A percentile compares a stretch with the other conserved stretches of the same genome.
Conservation (phyloP, 2,329 filamentous ascomycete genomes). For the Rhynchosporium agropyri region DNA sequence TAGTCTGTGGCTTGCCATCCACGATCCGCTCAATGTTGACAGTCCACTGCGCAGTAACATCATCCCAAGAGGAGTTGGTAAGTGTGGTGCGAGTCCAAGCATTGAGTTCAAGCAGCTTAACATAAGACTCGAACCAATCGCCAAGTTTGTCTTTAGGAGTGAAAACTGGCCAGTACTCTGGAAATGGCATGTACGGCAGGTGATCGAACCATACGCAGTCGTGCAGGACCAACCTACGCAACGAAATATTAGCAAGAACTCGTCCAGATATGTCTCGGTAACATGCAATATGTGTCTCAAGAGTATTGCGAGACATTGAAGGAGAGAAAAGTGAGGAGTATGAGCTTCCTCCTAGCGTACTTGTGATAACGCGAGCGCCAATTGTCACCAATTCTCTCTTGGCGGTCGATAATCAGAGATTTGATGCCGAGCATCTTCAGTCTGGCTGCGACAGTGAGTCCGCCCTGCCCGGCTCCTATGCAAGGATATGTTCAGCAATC, state of each 20-base stretch:
- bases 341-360: background rate
- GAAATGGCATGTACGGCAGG: constrained; percentile 67
- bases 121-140: constrained; percentile 70
- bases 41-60: constrained; percentile 55
- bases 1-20: constrained; percentile 29
- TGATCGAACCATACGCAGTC: constrained; percentile 58
- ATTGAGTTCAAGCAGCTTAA: constrained; percentile 65
- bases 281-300: no score
- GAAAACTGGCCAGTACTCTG: constrained; percentile 67
- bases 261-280: no score
- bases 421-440: constrained; percentile 61
- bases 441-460: constrained; percentile 59
- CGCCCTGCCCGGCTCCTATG: constrained; percentile 61
- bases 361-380: constrained; percentile 64
- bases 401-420: constrained; percentile 60
- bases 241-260: no score
- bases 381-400: constrained; percentile 62
- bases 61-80: constrained; percentile 52
- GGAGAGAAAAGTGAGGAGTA: no score
- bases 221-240: constrained; percentile 58
- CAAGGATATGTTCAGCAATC: background rate
- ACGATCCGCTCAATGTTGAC: constrained; percentile 54
- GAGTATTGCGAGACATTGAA: no score
- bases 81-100: constrained; percentile 63
- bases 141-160: constrained; percentile 73